phyloP scores from a whole-genome alignment of 2,329 filamentous ascomycete genomes.

The Alternaria triticina region DNA sequence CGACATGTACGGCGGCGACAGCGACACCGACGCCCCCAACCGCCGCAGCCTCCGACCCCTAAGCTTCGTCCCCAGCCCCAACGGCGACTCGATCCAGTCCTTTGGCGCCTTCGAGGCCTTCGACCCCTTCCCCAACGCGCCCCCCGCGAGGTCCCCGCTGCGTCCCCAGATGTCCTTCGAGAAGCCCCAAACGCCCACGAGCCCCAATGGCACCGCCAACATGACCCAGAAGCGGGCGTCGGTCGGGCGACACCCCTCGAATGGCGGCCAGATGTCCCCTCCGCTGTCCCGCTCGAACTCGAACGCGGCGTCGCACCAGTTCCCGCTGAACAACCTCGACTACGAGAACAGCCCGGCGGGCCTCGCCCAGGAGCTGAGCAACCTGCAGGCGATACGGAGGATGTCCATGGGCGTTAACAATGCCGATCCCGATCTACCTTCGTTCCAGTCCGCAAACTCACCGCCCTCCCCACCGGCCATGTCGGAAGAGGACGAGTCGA shows the following conservation, averaged over 20 bases:
- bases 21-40: constrained; percentile 60
- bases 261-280: constrained; percentile 44
- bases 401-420: constrained; percentile 92
- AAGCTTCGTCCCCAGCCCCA: constrained; percentile 72
- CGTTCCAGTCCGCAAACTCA: constrained; percentile 65
- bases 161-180: constrained; percentile 38
- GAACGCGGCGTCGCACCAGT: constrained; percentile 62
- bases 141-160: constrained; percentile 52
- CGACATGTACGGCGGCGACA: constrained; percentile 84
- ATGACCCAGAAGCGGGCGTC: constrained; percentile 20
- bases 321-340: constrained; percentile 81
- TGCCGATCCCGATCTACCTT: constrained; percentile 75
- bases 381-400: constrained; percentile 84
- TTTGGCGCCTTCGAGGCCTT: constrained; percentile 34
- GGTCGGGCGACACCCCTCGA: constrained; percentile 19
- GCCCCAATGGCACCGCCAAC: constrained; percentile 25
- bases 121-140: constrained; percentile 43
- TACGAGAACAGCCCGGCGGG: constrained; percentile 90
- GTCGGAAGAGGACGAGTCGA: constrained; percentile 82
- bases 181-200: constrained; percentile 17
- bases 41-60: constrained; percentile 69
- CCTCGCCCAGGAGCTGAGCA: constrained; percentile 90
- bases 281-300: constrained; percentile 47
- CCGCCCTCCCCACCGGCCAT: constrained; percentile 72
- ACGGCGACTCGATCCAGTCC: constrained; percentile 56